Evolutionary conservation across 768 basidiomycete species (phyloP).

Genomic region (Leccinum obscurum): DNA sequence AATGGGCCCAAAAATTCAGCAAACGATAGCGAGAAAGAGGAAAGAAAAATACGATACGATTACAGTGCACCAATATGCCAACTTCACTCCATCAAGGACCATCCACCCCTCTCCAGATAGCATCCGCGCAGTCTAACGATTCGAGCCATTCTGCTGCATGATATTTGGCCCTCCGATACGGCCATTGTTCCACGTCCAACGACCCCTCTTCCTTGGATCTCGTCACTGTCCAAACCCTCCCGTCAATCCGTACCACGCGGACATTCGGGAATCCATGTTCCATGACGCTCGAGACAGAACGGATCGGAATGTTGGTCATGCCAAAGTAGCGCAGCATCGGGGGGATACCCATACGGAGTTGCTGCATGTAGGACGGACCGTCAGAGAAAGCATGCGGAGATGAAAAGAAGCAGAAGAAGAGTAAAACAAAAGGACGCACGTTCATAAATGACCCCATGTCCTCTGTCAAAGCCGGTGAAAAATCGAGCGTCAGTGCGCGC

Average conservation of each 20-base stretch:
- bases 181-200: constrained; percentile 56
- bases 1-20: neutral
- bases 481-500: constrained; percentile 47
- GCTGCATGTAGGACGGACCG: constrained; percentile 35
- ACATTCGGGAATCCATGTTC: constrained; percentile 65
- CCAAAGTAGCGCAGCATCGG: constrained; percentile 54
- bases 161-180: constrained; percentile 50
- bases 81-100: neutral
- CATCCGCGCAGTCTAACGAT: constrained; percentile 63
- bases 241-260: constrained; percentile 53
- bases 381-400: neutral
- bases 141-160: constrained; percentile 64
- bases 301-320: constrained; percentile 48
- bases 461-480: constrained; percentile 34
- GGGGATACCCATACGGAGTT: constrained; percentile 60
- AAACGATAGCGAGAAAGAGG: neutral
- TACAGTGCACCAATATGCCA: neutral
- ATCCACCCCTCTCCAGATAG: constrained; percentile 34
- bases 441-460: constrained; percentile 46
- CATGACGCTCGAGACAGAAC: constrained; percentile 44
- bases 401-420: neutral
- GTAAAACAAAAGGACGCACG: constrained; percentile 25
- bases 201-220: constrained; percentile 28
- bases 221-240: constrained; percentile 54
- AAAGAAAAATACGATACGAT: neutral